phyloP scores from a whole-genome alignment of 805 yeast species.

The Myxozyma lipomycoides region DNA sequence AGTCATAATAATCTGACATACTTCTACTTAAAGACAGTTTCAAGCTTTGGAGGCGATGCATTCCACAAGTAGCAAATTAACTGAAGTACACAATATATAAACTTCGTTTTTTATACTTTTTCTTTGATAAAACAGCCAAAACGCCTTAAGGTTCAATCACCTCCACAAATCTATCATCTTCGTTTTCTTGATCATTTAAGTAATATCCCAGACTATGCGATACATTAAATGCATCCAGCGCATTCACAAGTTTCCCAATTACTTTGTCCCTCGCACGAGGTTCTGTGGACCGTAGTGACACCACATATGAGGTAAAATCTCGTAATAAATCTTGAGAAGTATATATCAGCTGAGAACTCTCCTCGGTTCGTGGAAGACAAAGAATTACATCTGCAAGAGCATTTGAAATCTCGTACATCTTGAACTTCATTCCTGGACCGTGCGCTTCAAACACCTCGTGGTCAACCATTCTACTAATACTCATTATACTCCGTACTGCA shows the following conservation, averaged over 20 bases:
- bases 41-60: too few species aligned
- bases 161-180: background rate
- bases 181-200: background rate
- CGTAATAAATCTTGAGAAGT: background rate
- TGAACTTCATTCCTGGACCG: background rate
- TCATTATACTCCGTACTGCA: background rate
- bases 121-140: too few species aligned
- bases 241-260: conserved; percentile 1
- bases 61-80: too few species aligned
- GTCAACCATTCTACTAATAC: background rate
- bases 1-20: too few species aligned
- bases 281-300: background rate
- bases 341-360: background rate
- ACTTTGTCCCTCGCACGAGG: background rate
- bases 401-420: background rate
- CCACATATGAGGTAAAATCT: background rate
- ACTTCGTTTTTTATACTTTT: too few species aligned
- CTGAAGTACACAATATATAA: too few species aligned
- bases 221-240: background rate
- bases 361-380: background rate
- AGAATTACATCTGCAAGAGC: conserved; percentile 6
- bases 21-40: too few species aligned
- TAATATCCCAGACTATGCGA: background rate
- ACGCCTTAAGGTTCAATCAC: background rate
- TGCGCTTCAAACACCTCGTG: background rate